Percentiles rank a stretch among this genome's conserved stretches.
Conservation (phyloP, 2,329 filamentous ascomycete genomes). For the Penicillium sumatraense region DNA sequence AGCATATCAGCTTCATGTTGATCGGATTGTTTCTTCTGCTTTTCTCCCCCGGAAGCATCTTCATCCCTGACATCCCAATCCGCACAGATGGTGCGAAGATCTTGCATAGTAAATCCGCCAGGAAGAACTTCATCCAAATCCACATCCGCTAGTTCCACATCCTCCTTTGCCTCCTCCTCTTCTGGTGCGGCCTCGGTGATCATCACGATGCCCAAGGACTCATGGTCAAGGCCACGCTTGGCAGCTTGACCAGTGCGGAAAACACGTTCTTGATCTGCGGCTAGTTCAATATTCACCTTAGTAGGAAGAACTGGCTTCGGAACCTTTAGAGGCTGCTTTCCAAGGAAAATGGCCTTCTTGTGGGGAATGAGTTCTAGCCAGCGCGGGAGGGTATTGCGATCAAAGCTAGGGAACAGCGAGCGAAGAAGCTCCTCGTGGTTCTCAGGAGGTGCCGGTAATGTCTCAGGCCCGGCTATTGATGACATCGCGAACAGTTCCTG, state of each 20-base stretch:
- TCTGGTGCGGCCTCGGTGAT: slow-evolving; percentile 53
- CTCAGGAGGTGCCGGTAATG: slow-evolving; percentile 69
- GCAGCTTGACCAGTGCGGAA: slow-evolving; percentile 74
- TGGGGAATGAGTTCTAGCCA: slow-evolving; percentile 84
- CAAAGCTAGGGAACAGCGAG: slow-evolving; percentile 80
- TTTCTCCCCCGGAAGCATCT: slow-evolving; percentile 20
- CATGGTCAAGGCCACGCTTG: slow-evolving; percentile 55
- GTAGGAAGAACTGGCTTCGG: slow-evolving; percentile 82
- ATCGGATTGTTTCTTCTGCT: slow-evolving; percentile 15
- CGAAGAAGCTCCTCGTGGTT: slow-evolving; percentile 76
- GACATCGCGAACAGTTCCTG: slow-evolving; percentile 53
- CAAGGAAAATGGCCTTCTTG: slow-evolving; percentile 76
- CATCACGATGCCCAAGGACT: slow-evolving; percentile 61
- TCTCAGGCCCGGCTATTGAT: slow-evolving; percentile 56
- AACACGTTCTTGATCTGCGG: slow-evolving; percentile 80
- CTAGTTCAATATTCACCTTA: slow-evolving; percentile 86
- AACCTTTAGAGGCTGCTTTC: slow-evolving; percentile 77
- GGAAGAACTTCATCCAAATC: slow-evolving; percentile 66
- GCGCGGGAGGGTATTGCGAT: slow-evolving; percentile 72
- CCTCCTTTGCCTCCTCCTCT: slow-evolving; percentile 54
- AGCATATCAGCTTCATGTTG: slow-evolving; percentile 7
- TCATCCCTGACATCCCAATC: slow-evolving; percentile 75
- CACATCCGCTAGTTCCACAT: slow-evolving; percentile 55
- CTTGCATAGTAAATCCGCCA: slow-evolving; percentile 75
- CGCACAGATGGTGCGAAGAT: slow-evolving; percentile 82